A percentile compares a stretch with the other conserved stretches of the same genome.
phyloP scores from a whole-genome alignment of 2,329 filamentous ascomycete species.

The Aureobasidium sp. region DNA sequence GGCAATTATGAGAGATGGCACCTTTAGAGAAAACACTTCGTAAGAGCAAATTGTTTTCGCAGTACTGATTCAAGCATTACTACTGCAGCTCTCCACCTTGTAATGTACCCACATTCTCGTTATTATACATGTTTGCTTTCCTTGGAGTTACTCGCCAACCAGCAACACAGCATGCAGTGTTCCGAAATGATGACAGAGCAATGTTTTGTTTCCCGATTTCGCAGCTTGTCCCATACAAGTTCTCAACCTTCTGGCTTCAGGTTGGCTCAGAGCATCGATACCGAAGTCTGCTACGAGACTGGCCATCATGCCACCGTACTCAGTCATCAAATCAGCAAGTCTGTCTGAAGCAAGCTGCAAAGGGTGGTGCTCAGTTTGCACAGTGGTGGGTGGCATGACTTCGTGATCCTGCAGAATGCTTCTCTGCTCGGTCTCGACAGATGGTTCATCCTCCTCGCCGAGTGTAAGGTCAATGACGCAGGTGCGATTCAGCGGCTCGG shows the following conservation, averaged over 20 bases:
- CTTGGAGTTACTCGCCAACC: background rate
- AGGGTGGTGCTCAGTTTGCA: background rate
- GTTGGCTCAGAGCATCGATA: background rate
- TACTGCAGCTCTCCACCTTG: background rate
- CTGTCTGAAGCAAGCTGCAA: background rate
- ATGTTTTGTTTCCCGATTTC: background rate
- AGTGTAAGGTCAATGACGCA: background rate
- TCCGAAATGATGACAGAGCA: background rate
- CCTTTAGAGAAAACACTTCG: too few species aligned
- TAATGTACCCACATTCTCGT: background rate
- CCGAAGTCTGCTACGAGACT: background rate
- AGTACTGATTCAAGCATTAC: background rate
- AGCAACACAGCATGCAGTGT: background rate
- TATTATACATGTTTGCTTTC: too few species aligned
- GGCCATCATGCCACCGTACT: background rate
- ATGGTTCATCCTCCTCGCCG: background rate
- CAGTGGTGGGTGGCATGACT: background rate
- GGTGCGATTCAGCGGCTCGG: background rate
- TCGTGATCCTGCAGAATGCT: background rate
- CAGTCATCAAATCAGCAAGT: background rate
- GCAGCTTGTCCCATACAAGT: background rate
- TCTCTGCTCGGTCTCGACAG: background rate
- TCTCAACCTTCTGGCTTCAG: background rate
- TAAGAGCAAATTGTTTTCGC: too few species aligned
- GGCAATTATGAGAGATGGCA: too few species aligned